Conservation (phyloP, 2,329 filamentous ascomycete species). For the Pseudocercospora eumusae region DNA sequence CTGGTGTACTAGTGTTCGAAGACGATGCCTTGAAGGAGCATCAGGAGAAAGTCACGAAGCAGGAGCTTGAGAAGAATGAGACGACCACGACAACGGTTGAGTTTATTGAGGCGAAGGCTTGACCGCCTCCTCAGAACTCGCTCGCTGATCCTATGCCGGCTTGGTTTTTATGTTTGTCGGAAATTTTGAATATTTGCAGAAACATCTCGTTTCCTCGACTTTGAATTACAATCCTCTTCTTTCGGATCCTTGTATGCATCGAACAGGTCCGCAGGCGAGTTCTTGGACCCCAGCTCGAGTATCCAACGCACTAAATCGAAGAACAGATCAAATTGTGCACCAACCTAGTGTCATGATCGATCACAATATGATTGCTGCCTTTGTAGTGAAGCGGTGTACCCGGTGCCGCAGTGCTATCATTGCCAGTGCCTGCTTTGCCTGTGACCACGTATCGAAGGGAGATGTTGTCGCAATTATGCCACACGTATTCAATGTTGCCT, state of each 20-base stretch:
- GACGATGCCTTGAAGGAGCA: slow-evolving; percentile 32
- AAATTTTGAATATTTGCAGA: background rate
- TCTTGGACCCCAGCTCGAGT: background rate
- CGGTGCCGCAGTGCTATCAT: background rate
- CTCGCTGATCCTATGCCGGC: background rate
- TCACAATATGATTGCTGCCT: background rate
- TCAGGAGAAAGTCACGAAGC: slow-evolving; percentile 12
- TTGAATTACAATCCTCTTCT: background rate
- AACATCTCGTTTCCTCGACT: background rate
- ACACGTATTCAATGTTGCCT: background rate
- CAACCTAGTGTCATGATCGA: background rate
- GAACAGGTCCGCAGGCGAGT: background rate
- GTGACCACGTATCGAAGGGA: background rate
- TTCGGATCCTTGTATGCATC: background rate
- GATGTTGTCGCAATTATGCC: background rate
- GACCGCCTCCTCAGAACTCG: background rate
- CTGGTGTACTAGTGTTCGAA: slow-evolving; percentile 19
- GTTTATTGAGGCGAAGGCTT: background rate
- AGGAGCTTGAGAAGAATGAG: background rate
- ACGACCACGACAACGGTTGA: background rate
- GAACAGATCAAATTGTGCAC: background rate
- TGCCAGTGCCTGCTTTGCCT: background rate
- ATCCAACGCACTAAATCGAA: background rate
- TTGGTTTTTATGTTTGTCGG: background rate
- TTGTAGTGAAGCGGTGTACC: background rate